Evolutionary conservation across 345 rosid species (phyloP).

Genomic region (Lepidium africanum): DNA sequence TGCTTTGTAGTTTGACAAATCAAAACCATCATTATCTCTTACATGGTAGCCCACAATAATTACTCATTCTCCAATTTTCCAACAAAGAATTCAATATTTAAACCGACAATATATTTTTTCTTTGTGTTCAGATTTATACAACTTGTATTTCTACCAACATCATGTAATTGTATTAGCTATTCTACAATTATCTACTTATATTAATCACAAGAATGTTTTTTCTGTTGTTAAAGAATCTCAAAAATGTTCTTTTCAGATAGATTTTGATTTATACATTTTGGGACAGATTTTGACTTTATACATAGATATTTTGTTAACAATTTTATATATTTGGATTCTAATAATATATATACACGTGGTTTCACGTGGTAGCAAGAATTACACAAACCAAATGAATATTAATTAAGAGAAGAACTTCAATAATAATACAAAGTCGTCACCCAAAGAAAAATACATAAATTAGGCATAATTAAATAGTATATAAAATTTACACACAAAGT

Average conservation of each 20-base stretch:
- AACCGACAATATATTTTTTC: background rate
- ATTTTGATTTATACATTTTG: too few species aligned
- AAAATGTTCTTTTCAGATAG: too few species aligned
- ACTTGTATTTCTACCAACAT: background rate
- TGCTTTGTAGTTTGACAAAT: background rate
- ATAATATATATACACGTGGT: background rate
- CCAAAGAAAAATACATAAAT: background rate
- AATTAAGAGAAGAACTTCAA: background rate
- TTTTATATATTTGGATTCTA: too few species aligned
- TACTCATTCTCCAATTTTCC: background rate
- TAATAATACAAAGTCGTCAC: background rate
- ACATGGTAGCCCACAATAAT: slow-evolving; percentile 11
- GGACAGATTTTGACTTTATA: too few species aligned
- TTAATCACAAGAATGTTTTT: background rate
- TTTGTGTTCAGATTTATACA: background rate
- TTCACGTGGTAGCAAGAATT: background rate
- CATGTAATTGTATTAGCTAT: background rate
- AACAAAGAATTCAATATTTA: background rate
- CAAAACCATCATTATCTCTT: slow-evolving; percentile 7
- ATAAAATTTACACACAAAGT: background rate
- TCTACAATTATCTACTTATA: background rate
- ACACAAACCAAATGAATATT: background rate
- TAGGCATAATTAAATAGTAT: background rate
- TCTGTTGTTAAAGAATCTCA: too few species aligned
- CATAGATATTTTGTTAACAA: too few species aligned